phyloP scores from a whole-genome alignment of 2,329 filamentous ascomycete species.

The Fusarium kyushuense region DNA sequence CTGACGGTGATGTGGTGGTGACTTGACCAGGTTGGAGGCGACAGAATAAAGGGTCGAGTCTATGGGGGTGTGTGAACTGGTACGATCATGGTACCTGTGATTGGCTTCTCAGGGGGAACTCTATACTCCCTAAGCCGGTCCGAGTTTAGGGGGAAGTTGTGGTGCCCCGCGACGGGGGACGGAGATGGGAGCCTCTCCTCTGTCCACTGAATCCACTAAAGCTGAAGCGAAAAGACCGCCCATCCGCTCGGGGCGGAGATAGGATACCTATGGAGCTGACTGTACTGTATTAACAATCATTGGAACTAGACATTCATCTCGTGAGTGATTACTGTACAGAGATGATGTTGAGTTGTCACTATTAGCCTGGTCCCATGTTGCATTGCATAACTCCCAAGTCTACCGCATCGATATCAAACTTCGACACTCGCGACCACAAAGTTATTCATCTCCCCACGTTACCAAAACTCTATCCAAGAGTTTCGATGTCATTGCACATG shows the following conservation, averaged over 20 bases:
- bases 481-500: slow-evolving; percentile 25
- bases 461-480: slow-evolving; percentile 26
- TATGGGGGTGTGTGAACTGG: slow-evolving; percentile 6
- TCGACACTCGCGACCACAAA: slow-evolving; percentile 1
- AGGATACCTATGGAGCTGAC: not conserved
- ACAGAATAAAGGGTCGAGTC: slow-evolving; percentile 37
- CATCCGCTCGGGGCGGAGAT: slow-evolving; percentile 22
- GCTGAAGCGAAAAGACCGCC: slow-evolving; percentile 15
- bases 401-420: slow-evolving; percentile 4
- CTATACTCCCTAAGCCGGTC: slow-evolving; percentile 2
- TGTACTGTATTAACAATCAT: slow-evolving; percentile 10
- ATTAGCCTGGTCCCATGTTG: not conserved
- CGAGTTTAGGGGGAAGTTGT: slow-evolving; percentile 8
- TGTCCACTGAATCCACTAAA: slow-evolving; percentile 14
- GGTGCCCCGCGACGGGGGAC: slow-evolving; percentile 16
- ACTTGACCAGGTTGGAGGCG: slow-evolving; percentile 19
- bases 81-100: slow-evolving; percentile 17
- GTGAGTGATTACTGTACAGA: not conserved
- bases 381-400: not conserved
- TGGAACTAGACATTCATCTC: not conserved
- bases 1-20: slow-evolving; percentile 29
- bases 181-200: slow-evolving; percentile 1
- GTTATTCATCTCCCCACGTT: slow-evolving; percentile 28
- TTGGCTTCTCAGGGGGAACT: not conserved
- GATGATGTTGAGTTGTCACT: slow-evolving; percentile 8